Conservation (phyloP, 2,329 filamentous ascomycete species). For the Ceratocystis huliohia region DNA sequence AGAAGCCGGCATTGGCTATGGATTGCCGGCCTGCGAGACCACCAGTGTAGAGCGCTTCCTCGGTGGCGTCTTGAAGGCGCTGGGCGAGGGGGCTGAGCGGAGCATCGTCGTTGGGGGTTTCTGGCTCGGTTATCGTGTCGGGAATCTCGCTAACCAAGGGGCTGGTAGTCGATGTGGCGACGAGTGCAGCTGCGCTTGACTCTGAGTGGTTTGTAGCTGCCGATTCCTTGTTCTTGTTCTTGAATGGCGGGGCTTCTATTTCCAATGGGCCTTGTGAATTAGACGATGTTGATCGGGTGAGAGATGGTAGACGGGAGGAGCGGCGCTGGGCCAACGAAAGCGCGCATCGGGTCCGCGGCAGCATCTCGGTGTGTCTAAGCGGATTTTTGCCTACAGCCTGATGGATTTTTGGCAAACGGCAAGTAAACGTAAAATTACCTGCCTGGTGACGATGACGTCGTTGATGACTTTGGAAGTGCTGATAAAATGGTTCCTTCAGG, state of each 20-base stretch:
- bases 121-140: background rate
- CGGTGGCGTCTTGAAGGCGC: conserved; percentile 49
- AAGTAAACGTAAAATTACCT: too few relatives aligned
- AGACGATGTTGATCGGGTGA: background rate
- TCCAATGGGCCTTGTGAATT: too few relatives aligned
- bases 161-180: background rate
- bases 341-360: background rate
- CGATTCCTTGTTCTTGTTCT: background rate
- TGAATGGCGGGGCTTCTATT: background rate
- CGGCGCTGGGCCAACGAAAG: background rate
- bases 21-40: conserved; percentile 47
- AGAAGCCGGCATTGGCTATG: conserved; percentile 50
- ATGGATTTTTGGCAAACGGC: background rate
- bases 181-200: background rate
- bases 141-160: too few relatives aligned
- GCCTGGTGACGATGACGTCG: background rate
- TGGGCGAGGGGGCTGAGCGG: conserved; percentile 28
- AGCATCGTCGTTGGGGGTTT: background rate
- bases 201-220: background rate
- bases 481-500: background rate
- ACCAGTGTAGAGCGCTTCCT: conserved; percentile 46
- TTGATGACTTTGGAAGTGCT: background rate
- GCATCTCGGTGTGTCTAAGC: background rate
- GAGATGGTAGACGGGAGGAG: background rate
- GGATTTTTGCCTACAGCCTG: background rate